Evolutionary conservation across 768 basidiomycete genomes (phyloP), one percentile per base, ranked within the genome.

Genomic region (Lactarius tabidus): DNA sequence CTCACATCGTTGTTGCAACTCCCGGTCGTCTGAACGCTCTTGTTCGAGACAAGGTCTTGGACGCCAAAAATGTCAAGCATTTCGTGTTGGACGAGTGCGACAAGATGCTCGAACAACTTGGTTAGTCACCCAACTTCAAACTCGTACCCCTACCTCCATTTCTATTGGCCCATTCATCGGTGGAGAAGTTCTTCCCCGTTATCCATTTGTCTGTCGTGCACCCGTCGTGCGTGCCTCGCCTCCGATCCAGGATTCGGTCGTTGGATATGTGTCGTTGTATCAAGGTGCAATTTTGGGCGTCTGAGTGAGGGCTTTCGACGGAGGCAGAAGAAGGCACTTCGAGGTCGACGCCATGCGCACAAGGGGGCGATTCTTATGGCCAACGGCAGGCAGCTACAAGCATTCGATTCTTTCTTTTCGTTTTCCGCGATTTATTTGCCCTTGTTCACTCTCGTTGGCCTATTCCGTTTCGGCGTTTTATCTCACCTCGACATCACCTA

Each of bases 51-150:
- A 98, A 98, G 82, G 85, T 90, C 72, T 77, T 99, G 78, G 93
- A 97, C 75, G 91, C 92, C 69, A 91, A 91, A 79, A 88, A 92
- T 74, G 94, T 98, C 78, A 98, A 98, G 81, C 96, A 98, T 82
- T 99, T 99, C 79, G 95, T 97, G 63, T 82, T 99, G 77, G 97
- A 99, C 85, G 97, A 99, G 82, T 99, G 97, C 85, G 97, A 99
- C 85, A 99, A 99, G 87, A 98, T 99, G 94, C 90, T 99, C 76
- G 97, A 99, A 85, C 91, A 95, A 87, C 95, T 99, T 82, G 97
- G 97, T 99, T 93, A 98, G 97, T 99, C 85, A 78, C 88, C 83
- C 88, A 82, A 81, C 86, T 89, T 88, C 82, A 84, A 84, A 84
- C 80, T 79, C 79, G 74, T 78, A 75, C 77, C 74, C 76, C 77